phyloP scores from a whole-genome alignment of 148 eudicot genomes.

The Silene uniflora region DNA sequence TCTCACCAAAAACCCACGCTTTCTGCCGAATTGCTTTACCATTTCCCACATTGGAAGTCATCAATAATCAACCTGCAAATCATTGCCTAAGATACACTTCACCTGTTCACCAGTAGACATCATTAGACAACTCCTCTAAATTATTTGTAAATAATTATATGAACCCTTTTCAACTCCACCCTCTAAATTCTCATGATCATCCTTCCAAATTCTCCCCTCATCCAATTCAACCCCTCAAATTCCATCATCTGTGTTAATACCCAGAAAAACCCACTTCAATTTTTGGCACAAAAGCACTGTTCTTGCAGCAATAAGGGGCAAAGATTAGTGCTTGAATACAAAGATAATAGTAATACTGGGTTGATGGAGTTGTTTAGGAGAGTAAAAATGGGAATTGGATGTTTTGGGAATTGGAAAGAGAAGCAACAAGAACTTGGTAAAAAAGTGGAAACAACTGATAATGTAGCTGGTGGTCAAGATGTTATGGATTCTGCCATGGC shows the following conservation, averaged over 20 bases:
- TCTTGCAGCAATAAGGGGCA: background rate
- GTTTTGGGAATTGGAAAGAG: constrained; percentile 33
- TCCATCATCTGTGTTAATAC: constrained; percentile 13
- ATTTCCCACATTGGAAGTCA: background rate
- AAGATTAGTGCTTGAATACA: constrained; percentile 18
- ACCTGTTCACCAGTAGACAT: background rate
- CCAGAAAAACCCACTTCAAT: constrained; percentile 17
- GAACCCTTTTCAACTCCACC: background rate
- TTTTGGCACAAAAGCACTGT: background rate
- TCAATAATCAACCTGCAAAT: background rate
- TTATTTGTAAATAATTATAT: background rate
- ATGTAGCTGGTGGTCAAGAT: constrained; percentile 43
- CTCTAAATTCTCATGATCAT: constrained; percentile 31
- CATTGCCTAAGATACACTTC: background rate
- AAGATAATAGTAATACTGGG: constrained; percentile 6
- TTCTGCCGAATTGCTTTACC: background rate
- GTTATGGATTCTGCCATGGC: constrained; percentile 40
- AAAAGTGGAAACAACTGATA: constrained; percentile 35
- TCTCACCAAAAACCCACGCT: background rate
- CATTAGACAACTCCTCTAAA: too few relatives aligned
- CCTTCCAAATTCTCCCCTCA: constrained; percentile 16
- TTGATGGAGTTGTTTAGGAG: constrained; percentile 39
- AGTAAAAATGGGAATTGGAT: constrained; percentile 40
- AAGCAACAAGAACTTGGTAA: constrained; percentile 19
- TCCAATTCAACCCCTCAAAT: constrained; percentile 17